Evolutionary conservation across 495 filamentous ascomycete species (phyloP).

Genomic region (Hypoxylon trugodes): DNA sequence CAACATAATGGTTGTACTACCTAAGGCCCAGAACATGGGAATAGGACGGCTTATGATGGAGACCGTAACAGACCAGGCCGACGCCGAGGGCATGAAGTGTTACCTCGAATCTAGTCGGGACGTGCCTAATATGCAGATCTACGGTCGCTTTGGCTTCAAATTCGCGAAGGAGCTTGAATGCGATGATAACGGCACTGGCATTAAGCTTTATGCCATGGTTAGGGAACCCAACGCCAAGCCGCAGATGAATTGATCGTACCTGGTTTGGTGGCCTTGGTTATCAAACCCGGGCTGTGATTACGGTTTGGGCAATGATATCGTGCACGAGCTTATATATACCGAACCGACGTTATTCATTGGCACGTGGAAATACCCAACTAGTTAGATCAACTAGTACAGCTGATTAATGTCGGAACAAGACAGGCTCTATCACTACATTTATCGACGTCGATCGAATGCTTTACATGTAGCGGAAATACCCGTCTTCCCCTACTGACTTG

Average conservation of each 20-base stretch:
- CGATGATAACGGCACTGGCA: slow-evolving; percentile 60
- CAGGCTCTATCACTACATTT: too few species aligned
- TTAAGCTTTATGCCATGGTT: slow-evolving; percentile 62
- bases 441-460: neutral
- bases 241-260: slow-evolving; percentile 19
- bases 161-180: slow-evolving; percentile 69
- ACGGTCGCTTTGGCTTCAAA: slow-evolving; percentile 71
- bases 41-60: slow-evolving; percentile 67
- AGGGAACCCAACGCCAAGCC: slow-evolving; percentile 51
- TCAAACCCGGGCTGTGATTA: neutral
- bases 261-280: neutral
- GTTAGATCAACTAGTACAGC: neutral
- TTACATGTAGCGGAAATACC: neutral
- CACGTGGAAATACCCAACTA: neutral
- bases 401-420: neutral
- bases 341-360: neutral
- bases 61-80: slow-evolving; percentile 65
- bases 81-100: slow-evolving; percentile 65
- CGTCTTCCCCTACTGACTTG: neutral
- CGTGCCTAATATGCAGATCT: slow-evolving; percentile 70
- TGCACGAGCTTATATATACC: neutral
- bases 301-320: neutral
- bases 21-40: slow-evolving; percentile 65
- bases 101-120: slow-evolving; percentile 72
- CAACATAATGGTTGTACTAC: slow-evolving; percentile 72